Evolutionary conservation across 2,329 filamentous ascomycete genomes (phyloP).

Genomic region (Pseudopithomyces chartarum): DNA sequence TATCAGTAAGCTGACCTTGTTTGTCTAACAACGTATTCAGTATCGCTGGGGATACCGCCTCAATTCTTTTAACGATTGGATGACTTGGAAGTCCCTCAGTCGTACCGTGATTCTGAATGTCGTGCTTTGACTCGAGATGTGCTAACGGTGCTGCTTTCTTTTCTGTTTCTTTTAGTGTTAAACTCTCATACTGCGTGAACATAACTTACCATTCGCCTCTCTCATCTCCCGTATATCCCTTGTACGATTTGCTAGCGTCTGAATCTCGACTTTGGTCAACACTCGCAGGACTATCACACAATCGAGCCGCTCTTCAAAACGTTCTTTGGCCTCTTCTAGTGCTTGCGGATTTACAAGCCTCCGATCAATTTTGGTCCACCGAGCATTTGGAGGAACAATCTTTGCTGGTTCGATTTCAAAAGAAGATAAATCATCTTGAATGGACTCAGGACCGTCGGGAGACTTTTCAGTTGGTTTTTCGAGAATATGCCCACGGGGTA

Average conservation of each 20-base stretch:
- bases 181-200: not conserved
- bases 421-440: not conserved
- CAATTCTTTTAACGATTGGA: too few relatives aligned
- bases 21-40: too few relatives aligned
- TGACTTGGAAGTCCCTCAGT: too few relatives aligned
- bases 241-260: slow-evolving; percentile 81
- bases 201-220: slow-evolving; percentile 11
- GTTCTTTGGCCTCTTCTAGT: slow-evolving; percentile 79
- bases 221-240: slow-evolving; percentile 69
- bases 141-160: not conserved
- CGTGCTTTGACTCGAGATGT: too few relatives aligned
- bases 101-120: too few relatives aligned
- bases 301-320: slow-evolving; percentile 88
- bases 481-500: too few relatives aligned
- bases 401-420: slow-evolving; percentile 59
- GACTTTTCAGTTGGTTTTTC: too few relatives aligned
- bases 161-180: not conserved
- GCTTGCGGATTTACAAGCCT: slow-evolving; percentile 88
- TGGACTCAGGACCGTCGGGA: too few relatives aligned
- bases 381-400: slow-evolving; percentile 73
- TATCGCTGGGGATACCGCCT: too few relatives aligned
- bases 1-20: not conserved
- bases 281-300: slow-evolving; percentile 92
- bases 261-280: slow-evolving; percentile 84
- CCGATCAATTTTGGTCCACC: slow-evolving; percentile 92